A percentile compares a stretch with the other conserved stretches of the same genome.
These are phyloP conservation scores for Trichosporon inkin DNA, from an alignment of 1,284 basidiomycete species.

Conservation along the genomic window DNA sequence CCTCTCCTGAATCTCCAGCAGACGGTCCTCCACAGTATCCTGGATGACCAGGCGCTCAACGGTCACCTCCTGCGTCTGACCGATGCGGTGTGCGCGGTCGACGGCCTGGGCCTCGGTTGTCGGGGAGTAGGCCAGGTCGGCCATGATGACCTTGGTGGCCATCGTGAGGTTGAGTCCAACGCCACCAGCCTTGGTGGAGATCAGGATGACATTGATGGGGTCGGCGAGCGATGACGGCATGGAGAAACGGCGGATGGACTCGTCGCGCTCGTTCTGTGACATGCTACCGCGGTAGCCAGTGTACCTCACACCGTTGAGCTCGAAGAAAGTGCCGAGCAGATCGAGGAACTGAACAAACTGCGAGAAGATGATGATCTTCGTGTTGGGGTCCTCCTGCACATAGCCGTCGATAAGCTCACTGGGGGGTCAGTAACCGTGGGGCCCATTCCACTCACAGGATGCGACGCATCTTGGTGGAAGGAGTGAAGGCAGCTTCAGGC, in stretches of 20 bases:
- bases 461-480: conserved; percentile 43
- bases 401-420: conserved; percentile 33
- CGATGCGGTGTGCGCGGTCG: conserved; percentile 72
- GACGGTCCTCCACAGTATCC: conserved; percentile 44
- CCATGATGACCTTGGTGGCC: conserved; percentile 38
- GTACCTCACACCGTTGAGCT: conserved; percentile 26
- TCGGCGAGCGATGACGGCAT: conserved; percentile 24
- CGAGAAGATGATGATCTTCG: conserved; percentile 41
- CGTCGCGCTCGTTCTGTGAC: conserved; percentile 36
- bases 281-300: conserved; percentile 46
- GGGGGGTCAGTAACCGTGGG: neutral
- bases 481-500: conserved; percentile 17
- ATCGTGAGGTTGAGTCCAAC: conserved; percentile 46
- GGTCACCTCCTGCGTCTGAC: conserved; percentile 76
- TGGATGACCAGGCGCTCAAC: conserved; percentile 70
- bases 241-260: conserved; percentile 38
- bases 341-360: conserved; percentile 48
- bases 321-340: conserved; percentile 34
- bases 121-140: conserved; percentile 40
- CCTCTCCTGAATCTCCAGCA: conserved; percentile 26
- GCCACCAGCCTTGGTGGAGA: conserved; percentile 47
- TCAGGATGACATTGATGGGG: conserved; percentile 42
- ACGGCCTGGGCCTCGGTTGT: conserved; percentile 47
- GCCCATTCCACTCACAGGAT: conserved; percentile 30
- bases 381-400: conserved; percentile 27